Percentiles rank a stretch among this genome's conserved stretches.
Conservation (phyloP, 257 asterid genomes). For the Verbascum thapsus region DNA sequence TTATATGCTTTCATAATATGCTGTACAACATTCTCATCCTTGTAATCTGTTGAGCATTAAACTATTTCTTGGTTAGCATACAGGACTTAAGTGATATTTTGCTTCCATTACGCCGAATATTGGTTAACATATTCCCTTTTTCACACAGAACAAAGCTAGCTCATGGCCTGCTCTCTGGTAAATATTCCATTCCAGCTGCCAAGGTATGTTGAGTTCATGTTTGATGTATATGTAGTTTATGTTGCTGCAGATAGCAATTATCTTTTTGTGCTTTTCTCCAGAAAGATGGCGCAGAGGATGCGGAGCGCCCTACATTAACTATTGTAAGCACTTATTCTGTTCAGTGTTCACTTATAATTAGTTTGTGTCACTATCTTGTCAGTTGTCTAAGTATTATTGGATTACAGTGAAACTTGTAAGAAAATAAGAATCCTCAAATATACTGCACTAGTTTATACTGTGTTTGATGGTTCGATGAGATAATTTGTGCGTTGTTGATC, state of each 20-base stretch:
- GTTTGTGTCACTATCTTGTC: constrained; percentile 9
- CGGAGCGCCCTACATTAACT: constrained; percentile 38
- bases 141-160: constrained; percentile 82
- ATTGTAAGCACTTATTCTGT: constrained; percentile 41
- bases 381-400: constrained; percentile 14
- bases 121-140: constrained; percentile 28
- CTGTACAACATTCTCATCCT: not conserved
- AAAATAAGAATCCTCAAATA: constrained; percentile 9
- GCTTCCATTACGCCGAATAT: constrained; percentile 10
- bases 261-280: constrained; percentile 30
- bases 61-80: not conserved
- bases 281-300: constrained; percentile 50
- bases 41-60: constrained; percentile 4
- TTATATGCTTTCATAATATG: constrained; percentile 2
- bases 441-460: constrained; percentile 5
- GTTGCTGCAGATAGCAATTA: constrained; percentile 28
- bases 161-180: constrained; percentile 96
- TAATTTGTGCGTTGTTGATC: constrained; percentile 20
- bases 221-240: constrained; percentile 14
- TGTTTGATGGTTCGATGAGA: not conserved
- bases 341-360: not conserved
- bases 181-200: constrained; percentile 69
- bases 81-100: constrained; percentile 4
- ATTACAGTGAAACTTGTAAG: constrained; percentile 14
- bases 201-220: constrained; percentile 50